Evolutionary conservation across 805 yeast genomes (phyloP), one percentile per base, ranked within the genome.

Genomic region (Metschnikowia gelsemii): DNA sequence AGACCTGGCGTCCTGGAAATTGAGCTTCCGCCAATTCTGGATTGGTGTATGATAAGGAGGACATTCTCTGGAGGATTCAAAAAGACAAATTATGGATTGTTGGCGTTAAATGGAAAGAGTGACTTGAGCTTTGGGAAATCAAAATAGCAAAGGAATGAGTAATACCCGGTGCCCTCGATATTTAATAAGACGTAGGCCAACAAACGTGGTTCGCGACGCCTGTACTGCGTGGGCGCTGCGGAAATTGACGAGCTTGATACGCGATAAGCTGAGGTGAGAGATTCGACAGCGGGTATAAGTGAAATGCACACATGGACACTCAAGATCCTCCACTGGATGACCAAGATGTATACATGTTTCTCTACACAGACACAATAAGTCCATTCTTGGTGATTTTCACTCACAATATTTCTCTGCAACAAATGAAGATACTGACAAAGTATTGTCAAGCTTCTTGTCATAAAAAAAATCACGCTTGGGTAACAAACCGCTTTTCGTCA

Each of bases 391-490:
- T n/a, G n/a, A n/a, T n/a, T n/a, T n/a, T n/a, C n/a, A n/a, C n/a
- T n/a, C n/a, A n/a, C n/a, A n/a, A n/a, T n/a, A n/a, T n/a, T n/a
- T n/a, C n/a, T n/a, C n/a, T n/a, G n/a, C n/a, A n/a, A n/a, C n/a
- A n/a, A n/a, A n/a, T n/a, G n/a, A n/a, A n/a, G n/a, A n/a, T n/a
- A n/a, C n/a, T n/a, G n/a, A n/a, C n/a, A n/a, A n/a, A n/a, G n/a
- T n/a, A n/a, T n/a, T 5, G 3, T 22, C 13, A 18, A 8, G 13
- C 27, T 33, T 11, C 11, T 34, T 21, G 6, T 23, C 47, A 43
- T 62, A 62, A 41, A 62, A 62, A 11, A 49, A 44, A 45, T 60
- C 64, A 13, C 50, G 43, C 20, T 52, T 43, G 18, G 59, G 46
- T 26, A 55, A 34, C 19, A 51, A 43, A 4, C 52, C 35, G 35